Conservation (phyloP, 768 basidiomycete genomes). For the Serpula lacrymans region DNA sequence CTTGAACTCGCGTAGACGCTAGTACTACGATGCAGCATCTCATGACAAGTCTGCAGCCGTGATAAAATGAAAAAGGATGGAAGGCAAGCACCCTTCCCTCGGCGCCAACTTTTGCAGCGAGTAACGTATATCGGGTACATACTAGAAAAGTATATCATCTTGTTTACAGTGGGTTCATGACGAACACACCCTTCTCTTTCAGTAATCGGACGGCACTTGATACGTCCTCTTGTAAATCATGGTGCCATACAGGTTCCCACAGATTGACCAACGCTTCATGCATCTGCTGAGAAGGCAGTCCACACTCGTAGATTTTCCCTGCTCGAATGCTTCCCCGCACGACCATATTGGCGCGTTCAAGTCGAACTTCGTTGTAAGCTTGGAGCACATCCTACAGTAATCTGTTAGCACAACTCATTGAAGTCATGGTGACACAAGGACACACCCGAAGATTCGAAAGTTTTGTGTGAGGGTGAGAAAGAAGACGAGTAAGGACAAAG, state of each 20-base stretch:
- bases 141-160: too few species aligned
- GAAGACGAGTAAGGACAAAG: constrained; percentile 42
- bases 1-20: too few species aligned
- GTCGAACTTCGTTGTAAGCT: constrained; percentile 43
- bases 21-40: too few species aligned
- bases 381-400: constrained; percentile 39
- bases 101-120: too few species aligned
- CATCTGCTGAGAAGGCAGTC: constrained; percentile 31
- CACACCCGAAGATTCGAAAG: constrained; percentile 39
- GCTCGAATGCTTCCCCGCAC: constrained; percentile 36
- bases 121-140: too few species aligned
- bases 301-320: constrained; percentile 39
- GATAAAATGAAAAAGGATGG: too few species aligned
- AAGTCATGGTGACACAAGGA: neutral
- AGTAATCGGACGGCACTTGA: constrained; percentile 23
- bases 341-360: constrained; percentile 49
- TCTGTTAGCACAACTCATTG: too few species aligned
- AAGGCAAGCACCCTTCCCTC: too few species aligned
- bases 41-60: too few species aligned
- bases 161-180: too few species aligned
- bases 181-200: constrained; percentile 11
- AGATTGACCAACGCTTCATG: constrained; percentile 36
- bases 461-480: constrained; percentile 40
- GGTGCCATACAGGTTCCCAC: constrained; percentile 49
- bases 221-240: constrained; percentile 43